These are phyloP conservation scores for Silene vulgaris DNA, from an alignment of 179 eudicot species.

Conservation along the genomic window DNA sequence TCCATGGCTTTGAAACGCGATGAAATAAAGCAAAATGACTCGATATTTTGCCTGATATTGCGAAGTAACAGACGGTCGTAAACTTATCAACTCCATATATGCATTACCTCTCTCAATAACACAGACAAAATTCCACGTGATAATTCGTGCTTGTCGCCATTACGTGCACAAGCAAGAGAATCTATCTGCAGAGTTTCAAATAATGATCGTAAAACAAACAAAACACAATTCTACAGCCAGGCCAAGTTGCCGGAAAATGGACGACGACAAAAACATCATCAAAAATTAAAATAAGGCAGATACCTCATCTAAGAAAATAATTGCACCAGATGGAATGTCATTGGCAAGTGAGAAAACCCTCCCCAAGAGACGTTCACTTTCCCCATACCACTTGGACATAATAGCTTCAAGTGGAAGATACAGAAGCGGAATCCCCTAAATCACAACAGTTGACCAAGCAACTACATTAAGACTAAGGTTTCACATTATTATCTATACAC, in stretches of 20 bases:
- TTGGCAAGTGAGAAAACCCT: slow-evolving; percentile 90
- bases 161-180: slow-evolving; percentile 91
- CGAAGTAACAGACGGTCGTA: too few relatives aligned
- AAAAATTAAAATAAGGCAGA: not conserved
- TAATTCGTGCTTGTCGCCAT: slow-evolving; percentile 88
- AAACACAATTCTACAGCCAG: too few relatives aligned
- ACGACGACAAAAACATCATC: too few relatives aligned
- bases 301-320: slow-evolving; percentile 94
- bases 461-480: too few relatives aligned
- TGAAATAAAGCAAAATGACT: too few relatives aligned
- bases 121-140: slow-evolving; percentile 83
- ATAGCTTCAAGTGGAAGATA: slow-evolving; percentile 88
- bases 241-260: not conserved
- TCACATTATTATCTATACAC: too few relatives aligned
- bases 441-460: slow-evolving; percentile 9
- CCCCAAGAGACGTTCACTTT: slow-evolving; percentile 84
- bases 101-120: slow-evolving; percentile 71
- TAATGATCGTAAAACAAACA: too few relatives aligned
- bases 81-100: too few relatives aligned
- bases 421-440: slow-evolving; percentile 76
- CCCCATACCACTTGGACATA: slow-evolving; percentile 91
- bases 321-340: slow-evolving; percentile 85
- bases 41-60: too few relatives aligned
- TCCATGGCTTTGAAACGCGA: too few relatives aligned
- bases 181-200: slow-evolving; percentile 55